These are phyloP conservation scores for Eucalyptus marginata DNA, from an alignment of 345 rosid species.

Conservation along the genomic window DNA sequence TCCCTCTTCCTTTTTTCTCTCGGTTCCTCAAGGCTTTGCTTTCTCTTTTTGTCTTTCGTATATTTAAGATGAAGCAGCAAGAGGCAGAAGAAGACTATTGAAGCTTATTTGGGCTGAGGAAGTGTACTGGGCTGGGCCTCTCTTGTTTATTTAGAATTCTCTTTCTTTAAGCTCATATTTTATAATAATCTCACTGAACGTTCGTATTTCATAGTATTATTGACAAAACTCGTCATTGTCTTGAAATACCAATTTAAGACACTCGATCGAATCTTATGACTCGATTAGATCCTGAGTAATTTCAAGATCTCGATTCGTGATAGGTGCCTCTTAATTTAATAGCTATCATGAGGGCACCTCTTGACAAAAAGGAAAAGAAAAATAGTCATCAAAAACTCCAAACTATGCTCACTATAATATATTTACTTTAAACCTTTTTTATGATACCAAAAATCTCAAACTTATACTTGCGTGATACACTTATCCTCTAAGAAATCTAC, in stretches of 20 bases:
- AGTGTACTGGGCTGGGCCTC: not conserved
- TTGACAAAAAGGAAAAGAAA: too few species aligned
- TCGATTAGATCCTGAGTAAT: too few species aligned
- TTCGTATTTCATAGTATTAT: not conserved
- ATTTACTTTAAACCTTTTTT: too few species aligned
- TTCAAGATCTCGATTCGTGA: not conserved
- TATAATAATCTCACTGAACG: not conserved
- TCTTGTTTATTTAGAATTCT: not conserved
- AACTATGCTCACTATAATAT: too few species aligned
- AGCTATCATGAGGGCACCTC: too few species aligned
- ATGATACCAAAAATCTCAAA: too few species aligned
- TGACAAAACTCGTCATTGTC: not conserved
- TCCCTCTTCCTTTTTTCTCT: not conserved
- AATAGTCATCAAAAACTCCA: too few species aligned
- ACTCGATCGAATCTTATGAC: not conserved
- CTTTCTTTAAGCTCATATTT: not conserved
- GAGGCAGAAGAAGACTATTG: not conserved
- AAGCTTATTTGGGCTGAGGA: not conserved
- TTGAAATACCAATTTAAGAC: not conserved
- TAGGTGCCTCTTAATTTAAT: too few species aligned
- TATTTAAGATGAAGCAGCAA: not conserved
- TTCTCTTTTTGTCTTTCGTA: not conserved
- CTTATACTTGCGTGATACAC: too few species aligned
- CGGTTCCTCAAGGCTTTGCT: not conserved
- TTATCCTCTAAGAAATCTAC: too few species aligned